Evolutionary conservation across 2,329 filamentous ascomycete genomes (phyloP).

Genomic region (Sodiomyces alkalinus): DNA sequence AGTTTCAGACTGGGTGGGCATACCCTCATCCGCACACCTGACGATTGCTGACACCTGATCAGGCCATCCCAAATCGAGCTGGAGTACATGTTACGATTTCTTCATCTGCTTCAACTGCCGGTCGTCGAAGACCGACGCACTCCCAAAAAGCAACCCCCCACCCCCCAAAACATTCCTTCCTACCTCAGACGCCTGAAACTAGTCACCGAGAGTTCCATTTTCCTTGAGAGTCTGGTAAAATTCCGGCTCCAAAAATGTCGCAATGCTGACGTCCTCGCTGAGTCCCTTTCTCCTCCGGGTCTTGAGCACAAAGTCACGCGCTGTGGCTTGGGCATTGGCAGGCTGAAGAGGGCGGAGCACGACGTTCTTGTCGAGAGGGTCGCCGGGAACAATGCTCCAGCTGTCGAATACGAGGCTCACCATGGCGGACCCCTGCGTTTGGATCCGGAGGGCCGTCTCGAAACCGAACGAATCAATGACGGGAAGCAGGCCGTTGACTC

Average conservation of each 20-base stretch:
- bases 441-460: slow-evolving; percentile 91
- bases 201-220: slow-evolving; percentile 66
- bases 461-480: slow-evolving; percentile 98
- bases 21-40: too few relatives aligned
- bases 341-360: slow-evolving; percentile 74
- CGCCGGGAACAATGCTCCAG: slow-evolving; percentile 91
- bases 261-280: slow-evolving; percentile 88
- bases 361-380: slow-evolving; percentile 80
- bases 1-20: too few relatives aligned
- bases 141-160: too few relatives aligned
- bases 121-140: too few relatives aligned
- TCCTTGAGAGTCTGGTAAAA: slow-evolving; percentile 79
- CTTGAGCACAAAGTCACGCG: slow-evolving; percentile 92
- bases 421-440: slow-evolving; percentile 84
- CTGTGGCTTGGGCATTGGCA: slow-evolving; percentile 74
- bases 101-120: too few relatives aligned
- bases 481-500: slow-evolving; percentile 77
- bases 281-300: slow-evolving; percentile 85
- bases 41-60: too few relatives aligned
- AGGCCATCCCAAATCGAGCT: too few relatives aligned
- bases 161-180: too few relatives aligned
- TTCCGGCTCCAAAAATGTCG: slow-evolving; percentile 92
- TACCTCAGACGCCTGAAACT: too few relatives aligned
- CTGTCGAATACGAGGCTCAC: slow-evolving; percentile 88
- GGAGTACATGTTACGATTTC: too few relatives aligned